Conservation (phyloP, 805 yeast species). For the Metschnikowia lunata region DNA sequence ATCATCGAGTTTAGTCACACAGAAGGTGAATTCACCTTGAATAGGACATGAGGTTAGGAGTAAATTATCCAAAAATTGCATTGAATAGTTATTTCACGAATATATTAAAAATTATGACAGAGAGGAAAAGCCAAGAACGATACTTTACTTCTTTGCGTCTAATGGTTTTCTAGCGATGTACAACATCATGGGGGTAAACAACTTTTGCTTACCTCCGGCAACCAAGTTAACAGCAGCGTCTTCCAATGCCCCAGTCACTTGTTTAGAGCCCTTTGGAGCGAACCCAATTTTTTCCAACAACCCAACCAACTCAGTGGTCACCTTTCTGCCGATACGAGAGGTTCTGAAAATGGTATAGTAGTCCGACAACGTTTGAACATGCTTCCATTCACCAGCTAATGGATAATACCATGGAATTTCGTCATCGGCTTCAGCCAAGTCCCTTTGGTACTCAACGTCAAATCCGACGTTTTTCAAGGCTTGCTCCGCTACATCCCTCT, state of each 20-base stretch:
- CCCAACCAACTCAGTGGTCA: slow-evolving; percentile 78
- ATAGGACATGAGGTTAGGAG: no score
- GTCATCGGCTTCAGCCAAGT: slow-evolving; percentile 78
- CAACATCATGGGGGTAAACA: slow-evolving; percentile 98
- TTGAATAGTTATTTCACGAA: no score
- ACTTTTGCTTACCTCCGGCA: slow-evolving; percentile 82
- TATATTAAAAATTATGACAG: no score
- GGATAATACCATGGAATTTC: slow-evolving; percentile 98
- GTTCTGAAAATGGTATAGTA: slow-evolving; percentile 84
- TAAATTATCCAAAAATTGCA: no score
- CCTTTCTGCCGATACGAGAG: slow-evolving; percentile 74
- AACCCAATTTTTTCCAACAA: slow-evolving; percentile 78
- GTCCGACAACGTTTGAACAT: slow-evolving; percentile 75
- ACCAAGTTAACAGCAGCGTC: slow-evolving; percentile 96
- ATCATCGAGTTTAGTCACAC: no score
- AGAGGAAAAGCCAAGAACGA: no score
- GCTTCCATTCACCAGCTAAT: slow-evolving; percentile 88
- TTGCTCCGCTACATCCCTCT: slow-evolving; percentile 75
- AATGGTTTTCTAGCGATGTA: slow-evolving; percentile 82
- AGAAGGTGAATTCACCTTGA: no score
- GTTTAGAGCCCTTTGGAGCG: slow-evolving; percentile 86
- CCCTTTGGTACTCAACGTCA: slow-evolving; percentile 67
- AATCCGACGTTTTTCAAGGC: slow-evolving; percentile 88
- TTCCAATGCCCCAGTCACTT: slow-evolving; percentile 90
- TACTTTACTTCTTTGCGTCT: slow-evolving; percentile 13